These are phyloP conservation scores for Mycena indigotica DNA, from an alignment of 768 basidiomycete species.

Conservation along the genomic window DNA sequence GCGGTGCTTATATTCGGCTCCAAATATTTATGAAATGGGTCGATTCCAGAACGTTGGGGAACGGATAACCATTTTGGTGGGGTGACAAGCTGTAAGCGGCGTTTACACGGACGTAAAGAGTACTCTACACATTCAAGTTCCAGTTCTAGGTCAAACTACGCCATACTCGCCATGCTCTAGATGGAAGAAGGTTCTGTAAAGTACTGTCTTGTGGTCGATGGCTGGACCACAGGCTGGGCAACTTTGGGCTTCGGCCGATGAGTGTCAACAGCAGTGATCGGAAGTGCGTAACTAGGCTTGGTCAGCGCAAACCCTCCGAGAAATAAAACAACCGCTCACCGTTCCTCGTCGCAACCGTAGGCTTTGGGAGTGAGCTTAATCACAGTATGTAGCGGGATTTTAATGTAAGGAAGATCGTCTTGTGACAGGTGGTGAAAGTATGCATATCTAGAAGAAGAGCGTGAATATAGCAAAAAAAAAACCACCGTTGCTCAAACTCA, in stretches of 20 bases:
- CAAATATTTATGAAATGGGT: constrained; percentile 3
- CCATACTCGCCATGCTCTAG: constrained; percentile 8
- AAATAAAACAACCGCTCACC: constrained; percentile 47
- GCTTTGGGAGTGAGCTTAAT: constrained; percentile 98
- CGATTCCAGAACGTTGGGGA: constrained; percentile 12
- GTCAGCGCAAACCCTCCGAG: neutral
- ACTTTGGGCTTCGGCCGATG: constrained; percentile 69
- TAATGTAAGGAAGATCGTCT: constrained; percentile 95
- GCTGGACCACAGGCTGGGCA: constrained; percentile 34
- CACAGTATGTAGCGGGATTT: constrained; percentile 94
- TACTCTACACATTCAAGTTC: neutral
- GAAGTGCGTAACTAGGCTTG: constrained; percentile 71
- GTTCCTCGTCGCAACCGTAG: constrained; percentile 97
- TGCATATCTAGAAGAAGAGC: constrained; percentile 66
- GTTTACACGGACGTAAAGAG: constrained; percentile 4
- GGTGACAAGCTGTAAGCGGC: constrained; percentile 2
- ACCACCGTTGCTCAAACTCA: too few species aligned
- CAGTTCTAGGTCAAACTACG: constrained; percentile 7
- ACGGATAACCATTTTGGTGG: neutral
- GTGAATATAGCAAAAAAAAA: neutral
- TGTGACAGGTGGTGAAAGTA: constrained; percentile 95
- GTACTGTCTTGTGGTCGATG: constrained; percentile 47
- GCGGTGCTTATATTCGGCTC: neutral
- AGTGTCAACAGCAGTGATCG: constrained; percentile 93
- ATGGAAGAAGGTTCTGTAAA: constrained; percentile 32